Conservation (phyloP, 108 stramenopile species). For the Skeletonema potamos region DNA sequence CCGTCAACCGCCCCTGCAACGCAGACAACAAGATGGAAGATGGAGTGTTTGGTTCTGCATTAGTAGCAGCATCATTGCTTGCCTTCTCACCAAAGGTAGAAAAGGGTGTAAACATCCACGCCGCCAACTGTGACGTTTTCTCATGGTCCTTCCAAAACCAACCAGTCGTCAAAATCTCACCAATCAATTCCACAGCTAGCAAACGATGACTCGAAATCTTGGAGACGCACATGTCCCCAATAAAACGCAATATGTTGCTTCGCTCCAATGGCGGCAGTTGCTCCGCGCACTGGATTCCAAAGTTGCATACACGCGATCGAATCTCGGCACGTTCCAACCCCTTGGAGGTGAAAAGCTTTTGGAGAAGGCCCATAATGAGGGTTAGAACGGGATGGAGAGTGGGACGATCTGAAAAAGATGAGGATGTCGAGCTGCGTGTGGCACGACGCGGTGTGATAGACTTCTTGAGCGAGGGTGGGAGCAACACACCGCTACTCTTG, state of each 20-base stretch:
- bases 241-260: conserved; percentile 57
- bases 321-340: conserved; percentile 67
- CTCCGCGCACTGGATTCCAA: conserved; percentile 46
- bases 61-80: conserved; percentile 1
- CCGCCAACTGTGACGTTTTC: conserved; percentile 9
- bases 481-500: conserved; percentile 2
- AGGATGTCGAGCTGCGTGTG: conserved; percentile 7
- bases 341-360: conserved; percentile 66
- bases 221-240: conserved; percentile 60
- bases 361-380: conserved; percentile 71
- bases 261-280: conserved; percentile 56
- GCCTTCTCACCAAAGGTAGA: neutral
- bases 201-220: conserved; percentile 78
- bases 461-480: conserved; percentile 48
- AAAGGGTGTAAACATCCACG: conserved; percentile 4
- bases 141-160: conserved; percentile 63
- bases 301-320: conserved; percentile 34
- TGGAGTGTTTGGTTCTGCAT: conserved; percentile 2
- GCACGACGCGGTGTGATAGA: conserved; percentile 35
- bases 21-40: conserved; percentile 52
- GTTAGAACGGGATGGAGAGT: conserved; percentile 39
- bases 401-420: conserved; percentile 3
- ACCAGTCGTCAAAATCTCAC: conserved; percentile 47
- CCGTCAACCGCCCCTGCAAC: conserved; percentile 64
- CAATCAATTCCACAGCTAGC: conserved; percentile 67